Base-by-base conservation (phyloP, 148 eudicot genomes). In the Tetragonia tetragonoides region DNA sequence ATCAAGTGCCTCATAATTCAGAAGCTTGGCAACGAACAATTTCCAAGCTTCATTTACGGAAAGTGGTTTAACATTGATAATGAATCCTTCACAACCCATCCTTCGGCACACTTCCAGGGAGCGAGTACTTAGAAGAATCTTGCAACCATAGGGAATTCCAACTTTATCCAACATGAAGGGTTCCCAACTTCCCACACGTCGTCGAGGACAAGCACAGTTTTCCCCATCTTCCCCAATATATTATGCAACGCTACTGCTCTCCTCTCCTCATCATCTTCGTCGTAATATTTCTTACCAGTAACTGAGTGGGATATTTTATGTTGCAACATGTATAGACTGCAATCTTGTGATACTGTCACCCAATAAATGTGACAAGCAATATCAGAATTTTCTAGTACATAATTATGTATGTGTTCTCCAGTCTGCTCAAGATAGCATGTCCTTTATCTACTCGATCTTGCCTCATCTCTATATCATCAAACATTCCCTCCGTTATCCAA, bases 401-500 rank as follows among this genome's bases (percentile, higher is more conserved):
- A 18, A 51, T 72, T 72, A 38, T 78, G 56, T 7, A 78, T 34
- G 24, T 78, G 80, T 17, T 57, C n/a, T 77, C 83, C 15, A 84
- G 81, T 41, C 68, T 80, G 38, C 81, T 84, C 23, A 84, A 34
- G 67, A 44, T 46, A 21, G 71, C 47, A 38, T 84, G 74, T 34
- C 86, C 86, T 61, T 81, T 72, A 10, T 69, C 72, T 44, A 80
- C 17, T 21, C 75, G 70, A 8, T 71, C 73, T 39, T 57, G 76
- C 60, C 66, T 49, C 34, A 61, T 64, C 10, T 24, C 77, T 57
- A 61, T 47, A 15, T 42, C 74, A 70, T 85, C 75, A 28, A 83
- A 70, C 62, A 82, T 20, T 24, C 81, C 85, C 70, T 85, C 85
- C 6, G 57, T 56, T 21, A 85, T 80, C 80, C 80, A 85, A 5